Evolutionary conservation across 257 asterid species (phyloP).

Genomic region (Apocynum venetum): DNA sequence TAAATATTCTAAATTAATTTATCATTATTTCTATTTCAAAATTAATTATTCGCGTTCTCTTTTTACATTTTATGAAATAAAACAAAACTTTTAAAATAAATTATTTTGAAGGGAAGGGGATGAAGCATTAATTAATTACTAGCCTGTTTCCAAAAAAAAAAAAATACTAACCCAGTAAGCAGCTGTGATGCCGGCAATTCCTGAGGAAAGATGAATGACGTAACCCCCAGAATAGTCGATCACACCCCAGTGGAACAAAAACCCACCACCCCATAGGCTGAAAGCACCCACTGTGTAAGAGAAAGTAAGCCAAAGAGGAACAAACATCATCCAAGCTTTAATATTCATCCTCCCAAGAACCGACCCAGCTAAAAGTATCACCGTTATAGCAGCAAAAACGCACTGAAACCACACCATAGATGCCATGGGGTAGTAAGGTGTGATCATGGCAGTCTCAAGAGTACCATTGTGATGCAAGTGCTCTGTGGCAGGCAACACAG

Average conservation of each 20-base stretch:
- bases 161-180: constrained; percentile 49
- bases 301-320: constrained; percentile 62
- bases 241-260: constrained; percentile 59
- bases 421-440: constrained; percentile 56
- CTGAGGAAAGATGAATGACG: constrained; percentile 66
- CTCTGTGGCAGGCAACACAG: constrained; percentile 40
- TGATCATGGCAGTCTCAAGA: constrained; percentile 35
- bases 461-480: constrained; percentile 33
- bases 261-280: constrained; percentile 71
- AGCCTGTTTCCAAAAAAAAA: too few species aligned
- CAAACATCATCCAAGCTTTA: constrained; percentile 65
- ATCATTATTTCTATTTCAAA: too few species aligned
- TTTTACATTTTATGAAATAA: too few species aligned
- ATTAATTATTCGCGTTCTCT: too few species aligned
- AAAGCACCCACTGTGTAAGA: constrained; percentile 66
- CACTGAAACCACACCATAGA: constrained; percentile 66
- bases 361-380: constrained; percentile 48
- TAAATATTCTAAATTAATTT: too few species aligned
- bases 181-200: constrained; percentile 60
- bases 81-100: too few species aligned
- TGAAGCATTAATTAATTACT: background rate
- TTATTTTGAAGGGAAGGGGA: too few species aligned
- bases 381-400: constrained; percentile 51
- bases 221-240: constrained; percentile 64
- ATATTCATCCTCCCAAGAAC: constrained; percentile 63